Evolutionary conservation across 2,329 filamentous ascomycete species (phyloP), one percentile per base, ranked within the genome.

Genomic region (Fonsecaea monophora): DNA sequence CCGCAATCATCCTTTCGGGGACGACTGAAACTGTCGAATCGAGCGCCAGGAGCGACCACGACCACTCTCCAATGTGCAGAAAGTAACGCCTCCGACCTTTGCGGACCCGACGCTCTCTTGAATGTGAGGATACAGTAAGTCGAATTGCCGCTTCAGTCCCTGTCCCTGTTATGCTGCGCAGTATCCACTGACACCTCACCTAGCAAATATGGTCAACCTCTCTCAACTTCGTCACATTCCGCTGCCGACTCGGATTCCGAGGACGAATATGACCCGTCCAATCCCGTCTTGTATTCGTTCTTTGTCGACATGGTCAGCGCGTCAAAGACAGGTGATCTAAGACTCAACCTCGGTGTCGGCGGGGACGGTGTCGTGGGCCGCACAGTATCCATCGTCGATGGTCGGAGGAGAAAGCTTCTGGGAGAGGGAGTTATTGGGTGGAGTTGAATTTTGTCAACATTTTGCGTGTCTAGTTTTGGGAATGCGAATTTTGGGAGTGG

Each of bases 371-470:
- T 73, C 9, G 69, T 73, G 1, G 71, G 71, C 3, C 65, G 71
- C 50, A 70, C 69, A 9, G 68, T 73, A 5, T 71, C 69, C 32
- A 66, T 73, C 34, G 32, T 66, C 4, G 65, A 72, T 38, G 25
- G 56, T 12, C 12, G 53, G 34, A 64, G 64, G 30, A 54, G 59
- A 35, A 62, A 60, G 48, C 45, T 72, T 18, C 61, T 73, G 2
- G 71, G 71, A 12, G 60, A 71, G 40, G 71, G 71, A 4, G 60
- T 73, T 32, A 71, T 73, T 53, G 71, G 71, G 15, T 67, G 70
- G 68, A 67, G 66, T 42, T 72, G 67, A 71, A 32, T 53, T 57
- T 18, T 60, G 8, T 37, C 5, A 18, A 15, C 15, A 5, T 45
- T 34, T 21, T 12, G 21, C 30, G 30, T 32, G 30, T 32, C 30